Conservation (phyloP, 768 basidiomycete species). For the Pholiota molesta region DNA sequence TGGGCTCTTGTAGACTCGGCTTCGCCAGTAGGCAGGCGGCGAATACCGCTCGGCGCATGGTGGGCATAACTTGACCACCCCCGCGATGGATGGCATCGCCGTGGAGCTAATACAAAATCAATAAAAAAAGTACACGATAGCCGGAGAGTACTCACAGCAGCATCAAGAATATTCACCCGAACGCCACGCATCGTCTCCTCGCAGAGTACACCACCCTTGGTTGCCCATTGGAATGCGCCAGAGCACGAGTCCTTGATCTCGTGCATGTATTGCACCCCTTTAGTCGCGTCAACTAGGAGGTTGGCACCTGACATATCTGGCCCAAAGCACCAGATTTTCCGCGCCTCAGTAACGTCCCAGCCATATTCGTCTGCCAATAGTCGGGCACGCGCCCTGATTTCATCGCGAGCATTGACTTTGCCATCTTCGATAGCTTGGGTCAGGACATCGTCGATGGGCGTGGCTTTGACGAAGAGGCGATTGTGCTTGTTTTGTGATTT, state of each 20-base stretch:
- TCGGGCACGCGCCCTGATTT: slow-evolving; percentile 94
- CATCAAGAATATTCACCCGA: slow-evolving; percentile 94
- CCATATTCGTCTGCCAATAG: slow-evolving; percentile 92
- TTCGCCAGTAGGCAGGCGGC: slow-evolving; percentile 90
- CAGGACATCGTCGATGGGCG: slow-evolving; percentile 93
- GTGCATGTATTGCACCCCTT: slow-evolving; percentile 98
- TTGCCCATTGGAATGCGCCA: slow-evolving; percentile 99
- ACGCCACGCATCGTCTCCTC: slow-evolving; percentile 99
- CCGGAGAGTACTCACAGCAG: slow-evolving; percentile 61
- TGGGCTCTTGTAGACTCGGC: slow-evolving; percentile 91
- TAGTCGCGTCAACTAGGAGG: slow-evolving; percentile 95
- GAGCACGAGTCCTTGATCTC: slow-evolving; percentile 99
- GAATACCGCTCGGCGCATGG: slow-evolving; percentile 92
- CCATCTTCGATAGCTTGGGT: slow-evolving; percentile 87
- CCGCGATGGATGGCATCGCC: slow-evolving; percentile 98
- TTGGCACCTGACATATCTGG: slow-evolving; percentile 98
- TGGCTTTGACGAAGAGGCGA: slow-evolving; percentile 91
- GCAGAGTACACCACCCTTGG: slow-evolving; percentile 94
- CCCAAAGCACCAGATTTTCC: slow-evolving; percentile 99
- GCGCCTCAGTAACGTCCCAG: slow-evolving; percentile 98
- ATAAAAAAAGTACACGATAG: neutral
- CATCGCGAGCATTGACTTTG: slow-evolving; percentile 90
- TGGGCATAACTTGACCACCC: slow-evolving; percentile 96
- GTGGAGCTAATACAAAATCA: slow-evolving; percentile 63
- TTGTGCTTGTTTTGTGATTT: slow-evolving; percentile 99